These are phyloP conservation scores for Quillaja saponaria DNA, from an alignment of 306 rosid genomes.

Conservation along the genomic window DNA sequence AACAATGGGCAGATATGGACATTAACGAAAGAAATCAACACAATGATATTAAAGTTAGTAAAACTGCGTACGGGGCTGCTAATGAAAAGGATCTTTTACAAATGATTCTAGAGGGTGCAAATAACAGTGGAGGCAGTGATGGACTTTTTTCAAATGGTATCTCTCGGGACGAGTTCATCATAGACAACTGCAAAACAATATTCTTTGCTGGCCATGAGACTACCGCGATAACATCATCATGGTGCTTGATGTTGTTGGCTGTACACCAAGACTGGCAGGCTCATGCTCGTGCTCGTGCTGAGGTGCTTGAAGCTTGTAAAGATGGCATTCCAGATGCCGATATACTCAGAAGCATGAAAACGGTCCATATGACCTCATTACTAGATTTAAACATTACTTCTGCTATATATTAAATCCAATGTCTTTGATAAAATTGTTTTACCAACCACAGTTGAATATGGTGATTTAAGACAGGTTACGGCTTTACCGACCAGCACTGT, in stretches of 20 bases:
- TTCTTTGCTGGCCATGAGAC: slow-evolving; percentile 52
- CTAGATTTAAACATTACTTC: too few species aligned
- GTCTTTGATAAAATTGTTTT: too few species aligned
- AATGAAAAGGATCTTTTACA: slow-evolving; percentile 62
- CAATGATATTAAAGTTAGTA: slow-evolving; percentile 44
- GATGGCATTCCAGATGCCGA: slow-evolving; percentile 29
- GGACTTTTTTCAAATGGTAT: slow-evolving; percentile 14
- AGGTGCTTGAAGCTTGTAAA: slow-evolving; percentile 38
- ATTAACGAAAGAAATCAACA: slow-evolving; percentile 57
- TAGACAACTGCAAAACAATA: slow-evolving; percentile 53
- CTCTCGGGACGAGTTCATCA: slow-evolving; percentile 37
- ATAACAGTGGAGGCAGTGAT: slow-evolving; percentile 26
- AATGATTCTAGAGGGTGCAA: slow-evolving; percentile 62
- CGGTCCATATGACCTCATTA: slow-evolving; percentile 37
- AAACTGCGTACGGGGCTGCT: slow-evolving; percentile 38
- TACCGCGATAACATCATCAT: slow-evolving; percentile 38
- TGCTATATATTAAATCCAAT: too few species aligned
- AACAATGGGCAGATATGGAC: slow-evolving; percentile 58
- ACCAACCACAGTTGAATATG: slow-evolving; percentile 66
- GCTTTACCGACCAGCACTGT: slow-evolving; percentile 52
- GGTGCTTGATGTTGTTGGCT: slow-evolving; percentile 47
- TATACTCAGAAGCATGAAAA: slow-evolving; percentile 39
- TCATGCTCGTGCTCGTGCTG: slow-evolving; percentile 31
- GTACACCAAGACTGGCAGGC: slow-evolving; percentile 48
- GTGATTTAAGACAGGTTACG: slow-evolving; percentile 73